Evolutionary conservation across 163 green algal species (phyloP).

Genomic region (Scenedesmus sp.): DNA sequence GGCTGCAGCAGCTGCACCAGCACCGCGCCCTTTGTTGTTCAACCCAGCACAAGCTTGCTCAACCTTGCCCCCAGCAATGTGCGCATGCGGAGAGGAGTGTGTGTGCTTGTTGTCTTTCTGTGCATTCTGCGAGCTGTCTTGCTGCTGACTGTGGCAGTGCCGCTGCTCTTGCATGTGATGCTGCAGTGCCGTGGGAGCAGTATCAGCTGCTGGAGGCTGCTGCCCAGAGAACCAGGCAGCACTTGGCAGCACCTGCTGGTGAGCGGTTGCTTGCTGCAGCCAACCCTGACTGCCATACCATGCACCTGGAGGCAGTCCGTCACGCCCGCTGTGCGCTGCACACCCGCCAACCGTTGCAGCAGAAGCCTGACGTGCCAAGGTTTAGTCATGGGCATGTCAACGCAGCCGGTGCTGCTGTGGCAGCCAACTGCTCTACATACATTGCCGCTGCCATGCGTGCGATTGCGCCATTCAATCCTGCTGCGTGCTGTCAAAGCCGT

Average conservation of each 20-base stretch:
- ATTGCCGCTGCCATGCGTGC: not conserved
- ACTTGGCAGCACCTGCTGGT: not conserved
- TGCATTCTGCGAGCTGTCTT: not conserved
- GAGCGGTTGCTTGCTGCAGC: too few species aligned
- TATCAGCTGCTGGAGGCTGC: conserved; percentile 30
- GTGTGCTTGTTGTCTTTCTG: too few species aligned
- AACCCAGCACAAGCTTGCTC: too few species aligned
- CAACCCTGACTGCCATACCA: not conserved
- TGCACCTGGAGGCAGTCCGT: not conserved
- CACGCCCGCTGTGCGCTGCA: too few species aligned
- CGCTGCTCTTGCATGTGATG: not conserved
- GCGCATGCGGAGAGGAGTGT: not conserved
- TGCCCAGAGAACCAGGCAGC: not conserved
- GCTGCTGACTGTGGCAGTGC: not conserved
- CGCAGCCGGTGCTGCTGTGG: too few species aligned
- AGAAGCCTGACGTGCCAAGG: too few species aligned
- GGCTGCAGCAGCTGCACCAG: not conserved
- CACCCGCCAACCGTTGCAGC: too few species aligned
- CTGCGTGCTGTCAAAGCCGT: not conserved
- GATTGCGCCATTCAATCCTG: too few species aligned
- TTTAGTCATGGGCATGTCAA: too few species aligned
- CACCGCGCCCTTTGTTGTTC: too few species aligned
- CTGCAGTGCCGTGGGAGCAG: conserved; percentile 37
- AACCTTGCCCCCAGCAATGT: not conserved
- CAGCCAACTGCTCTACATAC: not conserved